A percentile compares a stretch with the other conserved stretches of the same genome.
phyloP scores from a whole-genome alignment of 2,329 filamentous ascomycete species.

The Penicillium sp. region DNA sequence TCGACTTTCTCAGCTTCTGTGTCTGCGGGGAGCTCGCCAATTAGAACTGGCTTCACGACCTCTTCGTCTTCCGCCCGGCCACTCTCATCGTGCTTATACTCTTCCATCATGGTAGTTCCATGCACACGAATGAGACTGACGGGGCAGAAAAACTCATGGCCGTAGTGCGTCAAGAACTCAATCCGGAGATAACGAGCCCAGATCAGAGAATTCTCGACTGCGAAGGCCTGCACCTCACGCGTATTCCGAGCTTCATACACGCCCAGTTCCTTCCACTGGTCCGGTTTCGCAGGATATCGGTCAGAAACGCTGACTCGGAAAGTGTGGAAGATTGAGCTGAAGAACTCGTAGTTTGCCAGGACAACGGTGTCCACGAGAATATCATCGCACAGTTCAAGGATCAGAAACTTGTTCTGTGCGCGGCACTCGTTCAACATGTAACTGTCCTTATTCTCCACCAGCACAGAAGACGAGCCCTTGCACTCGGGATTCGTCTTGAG shows the following conservation, averaged over 20 bases:
- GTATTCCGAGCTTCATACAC: constrained; percentile 89
- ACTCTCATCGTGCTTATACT: constrained; percentile 84
- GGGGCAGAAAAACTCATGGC: constrained; percentile 94
- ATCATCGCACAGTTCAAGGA: constrained; percentile 85
- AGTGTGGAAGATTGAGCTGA: constrained; percentile 90
- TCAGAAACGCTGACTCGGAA: constrained; percentile 92
- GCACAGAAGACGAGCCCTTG: constrained; percentile 80
- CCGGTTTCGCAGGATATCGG: constrained; percentile 84
- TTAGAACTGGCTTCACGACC: constrained; percentile 50
- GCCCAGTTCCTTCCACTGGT: constrained; percentile 86
- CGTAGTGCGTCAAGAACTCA: constrained; percentile 89
- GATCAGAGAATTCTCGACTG: constrained; percentile 90
- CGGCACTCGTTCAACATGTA: constrained; percentile 96
- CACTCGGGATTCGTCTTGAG: constrained; percentile 82
- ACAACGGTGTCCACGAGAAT: constrained; percentile 90
- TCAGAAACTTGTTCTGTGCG: constrained; percentile 82
- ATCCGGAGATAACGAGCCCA: constrained; percentile 91
- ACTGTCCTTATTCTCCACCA: constrained; percentile 96
- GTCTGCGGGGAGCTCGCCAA: constrained; percentile 17
- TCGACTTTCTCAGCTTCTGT: constrained; percentile 17
- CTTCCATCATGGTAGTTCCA: constrained; percentile 88
- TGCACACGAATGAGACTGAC: constrained; percentile 86
- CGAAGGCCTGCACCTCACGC: constrained; percentile 87
- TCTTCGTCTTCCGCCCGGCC: constrained; percentile 54
- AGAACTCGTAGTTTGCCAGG: constrained; percentile 98